Percentiles rank a stretch among this genome's conserved stretches.
Evolutionary conservation across 441 rosid species (phyloP).

Genomic region (Populus trichocarpa): DNA sequence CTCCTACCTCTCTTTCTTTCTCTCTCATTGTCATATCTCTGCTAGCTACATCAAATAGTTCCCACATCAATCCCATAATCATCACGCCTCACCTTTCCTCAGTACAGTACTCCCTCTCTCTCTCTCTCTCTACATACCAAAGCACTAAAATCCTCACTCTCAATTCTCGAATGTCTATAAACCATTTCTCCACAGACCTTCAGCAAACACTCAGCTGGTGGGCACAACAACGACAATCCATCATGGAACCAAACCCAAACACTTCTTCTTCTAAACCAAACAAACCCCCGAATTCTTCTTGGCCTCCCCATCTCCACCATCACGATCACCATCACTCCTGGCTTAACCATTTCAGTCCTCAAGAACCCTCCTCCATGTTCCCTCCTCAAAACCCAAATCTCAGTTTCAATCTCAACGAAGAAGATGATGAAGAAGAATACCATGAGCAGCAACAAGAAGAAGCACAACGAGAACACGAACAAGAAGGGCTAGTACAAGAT

Average conservation of each 20-base stretch:
- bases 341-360: conserved; percentile 17
- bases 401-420: conserved; percentile 38
- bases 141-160: neutral
- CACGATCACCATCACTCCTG: conserved; percentile 18
- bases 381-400: conserved; percentile 23
- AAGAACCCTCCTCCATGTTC: conserved; percentile 27
- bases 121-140: neutral
- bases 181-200: conserved; percentile 53
- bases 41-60: conserved; percentile 35
- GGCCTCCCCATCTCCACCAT: conserved; percentile 17
- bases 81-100: conserved; percentile 21
- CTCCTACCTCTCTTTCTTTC: conserved; percentile 1
- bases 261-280: conserved; percentile 20
- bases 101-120: neutral
- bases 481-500: neutral
- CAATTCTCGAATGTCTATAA: conserved; percentile 46
- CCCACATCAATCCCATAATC: conserved; percentile 50
- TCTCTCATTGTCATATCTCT: conserved; percentile 25
- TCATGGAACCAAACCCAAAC: conserved; percentile 33
- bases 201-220: conserved; percentile 41
- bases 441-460: neutral
- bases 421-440: conserved; percentile 30
- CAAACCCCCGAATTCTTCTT: conserved; percentile 20
- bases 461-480: conserved; percentile 2
- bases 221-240: conserved; percentile 28